Conservation (phyloP, 768 basidiomycete genomes). For the Sporobolomyces pararoseus region DNA sequence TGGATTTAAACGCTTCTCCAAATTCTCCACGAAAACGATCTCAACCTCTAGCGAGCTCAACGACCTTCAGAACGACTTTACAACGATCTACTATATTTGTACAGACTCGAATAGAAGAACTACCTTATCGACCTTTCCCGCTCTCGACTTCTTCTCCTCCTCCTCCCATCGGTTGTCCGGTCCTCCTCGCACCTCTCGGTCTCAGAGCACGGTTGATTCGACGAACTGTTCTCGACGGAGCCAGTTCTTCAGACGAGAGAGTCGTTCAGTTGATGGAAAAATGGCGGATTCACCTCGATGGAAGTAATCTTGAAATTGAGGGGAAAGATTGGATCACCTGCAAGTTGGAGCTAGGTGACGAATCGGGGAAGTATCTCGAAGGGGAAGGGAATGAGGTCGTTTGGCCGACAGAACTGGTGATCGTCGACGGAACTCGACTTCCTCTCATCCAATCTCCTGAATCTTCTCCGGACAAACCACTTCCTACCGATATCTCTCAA, state of each 20-base stretch:
- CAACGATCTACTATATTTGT: constrained; percentile 16
- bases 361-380: neutral
- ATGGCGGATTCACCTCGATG: constrained; percentile 12
- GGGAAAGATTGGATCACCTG: constrained; percentile 22
- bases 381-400: constrained; percentile 16
- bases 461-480: constrained; percentile 4
- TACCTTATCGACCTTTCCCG: neutral
- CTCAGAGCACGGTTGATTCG: constrained; percentile 6
- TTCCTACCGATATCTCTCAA: neutral
- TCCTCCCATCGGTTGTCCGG: neutral
- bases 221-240: neutral
- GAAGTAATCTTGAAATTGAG: neutral
- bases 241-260: neutral
- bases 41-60: neutral
- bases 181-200: constrained; percentile 24
- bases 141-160: neutral
- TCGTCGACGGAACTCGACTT: constrained; percentile 20
- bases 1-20: neutral
- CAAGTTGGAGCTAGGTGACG: constrained; percentile 7
- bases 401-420: constrained; percentile 25
- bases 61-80: constrained; percentile 10
- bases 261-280: neutral
- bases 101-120: neutral
- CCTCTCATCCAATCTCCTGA: neutral
- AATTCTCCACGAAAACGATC: neutral